These are phyloP conservation scores for Nannochloropsis salina DNA, from an alignment of 108 stramenopile genomes.

Conservation along the genomic window DNA sequence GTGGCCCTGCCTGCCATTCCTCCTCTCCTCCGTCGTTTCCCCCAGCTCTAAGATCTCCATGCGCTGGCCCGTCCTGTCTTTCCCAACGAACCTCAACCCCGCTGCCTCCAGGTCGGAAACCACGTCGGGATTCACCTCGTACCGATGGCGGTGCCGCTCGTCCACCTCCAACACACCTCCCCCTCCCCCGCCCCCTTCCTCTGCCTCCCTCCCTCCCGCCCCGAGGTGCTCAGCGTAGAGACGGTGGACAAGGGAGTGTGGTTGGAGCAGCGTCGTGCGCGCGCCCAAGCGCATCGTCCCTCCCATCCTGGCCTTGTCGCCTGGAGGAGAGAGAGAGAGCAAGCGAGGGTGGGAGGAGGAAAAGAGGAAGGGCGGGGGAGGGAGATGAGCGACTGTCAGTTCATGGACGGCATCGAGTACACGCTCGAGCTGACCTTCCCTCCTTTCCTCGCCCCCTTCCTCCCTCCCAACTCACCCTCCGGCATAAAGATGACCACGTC, in stretches of 20 bases:
- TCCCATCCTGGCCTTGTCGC: conserved; percentile 67
- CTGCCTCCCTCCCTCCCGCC: background rate
- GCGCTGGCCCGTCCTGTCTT: conserved; percentile 78
- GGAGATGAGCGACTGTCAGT: no score
- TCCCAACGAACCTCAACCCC: conserved; percentile 89
- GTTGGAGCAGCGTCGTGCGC: conserved; percentile 59
- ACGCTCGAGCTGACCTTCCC: no score
- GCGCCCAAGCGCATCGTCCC: conserved; percentile 98
- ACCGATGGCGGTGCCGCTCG: conserved; percentile 96
- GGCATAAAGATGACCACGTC: conserved; percentile 94
- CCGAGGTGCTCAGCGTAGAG: conserved; percentile 61
- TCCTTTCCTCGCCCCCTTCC: background rate
- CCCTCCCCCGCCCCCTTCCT: background rate
- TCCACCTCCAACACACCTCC: conserved; percentile 57
- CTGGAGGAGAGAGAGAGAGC: background rate
- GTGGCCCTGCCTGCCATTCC: background rate
- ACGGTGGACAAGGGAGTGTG: conserved; percentile 46
- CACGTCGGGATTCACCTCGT: conserved; percentile 96
- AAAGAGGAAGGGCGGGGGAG: background rate
- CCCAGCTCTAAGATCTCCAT: conserved; percentile 96
- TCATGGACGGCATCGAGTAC: no score
- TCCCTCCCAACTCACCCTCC: conserved; percentile 80
- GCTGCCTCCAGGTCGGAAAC: conserved; percentile 76
- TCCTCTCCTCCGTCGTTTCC: background rate
- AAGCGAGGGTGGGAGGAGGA: background rate